Conservation (phyloP, 163 green algal species). For the Trebouxia gelatinosa region DNA sequence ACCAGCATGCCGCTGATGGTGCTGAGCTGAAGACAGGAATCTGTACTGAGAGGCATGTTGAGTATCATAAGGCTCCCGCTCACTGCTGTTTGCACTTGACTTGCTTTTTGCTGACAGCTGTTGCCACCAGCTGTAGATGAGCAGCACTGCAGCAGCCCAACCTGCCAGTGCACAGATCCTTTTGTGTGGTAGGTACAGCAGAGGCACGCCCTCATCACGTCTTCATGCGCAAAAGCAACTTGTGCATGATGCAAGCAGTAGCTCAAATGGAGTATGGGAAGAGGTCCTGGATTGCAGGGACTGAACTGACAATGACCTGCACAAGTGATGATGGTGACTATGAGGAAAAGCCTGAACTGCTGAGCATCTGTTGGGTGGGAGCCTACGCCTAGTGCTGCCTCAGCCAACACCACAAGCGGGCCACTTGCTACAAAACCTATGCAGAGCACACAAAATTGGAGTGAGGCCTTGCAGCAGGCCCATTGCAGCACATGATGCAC, state of each 20-base stretch:
- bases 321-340: slow-evolving; percentile 11
- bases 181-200: neutral
- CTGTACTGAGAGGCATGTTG: slow-evolving; percentile 4
- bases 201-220: neutral
- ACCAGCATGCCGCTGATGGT: neutral
- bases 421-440: slow-evolving; percentile 46
- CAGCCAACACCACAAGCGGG: slow-evolving; percentile 65
- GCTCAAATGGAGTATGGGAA: neutral
- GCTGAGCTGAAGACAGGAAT: neutral
- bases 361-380: slow-evolving; percentile 15
- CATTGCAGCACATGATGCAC: neutral
- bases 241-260: neutral
- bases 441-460: neutral
- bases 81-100: neutral
- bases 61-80: neutral
- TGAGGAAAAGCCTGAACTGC: slow-evolving; percentile 22
- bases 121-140: neutral
- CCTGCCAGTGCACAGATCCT: neutral
- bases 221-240: neutral
- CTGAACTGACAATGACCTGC: neutral
- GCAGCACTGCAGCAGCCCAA: slow-evolving; percentile 4
- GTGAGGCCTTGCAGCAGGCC: neutral
- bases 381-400: slow-evolving; percentile 45
- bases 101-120: slow-evolving; percentile 19
- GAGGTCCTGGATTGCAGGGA: no score